phyloP scores from a whole-genome alignment of 108 stramenopile genomes.

The Thalassiosira profunda region DNA sequence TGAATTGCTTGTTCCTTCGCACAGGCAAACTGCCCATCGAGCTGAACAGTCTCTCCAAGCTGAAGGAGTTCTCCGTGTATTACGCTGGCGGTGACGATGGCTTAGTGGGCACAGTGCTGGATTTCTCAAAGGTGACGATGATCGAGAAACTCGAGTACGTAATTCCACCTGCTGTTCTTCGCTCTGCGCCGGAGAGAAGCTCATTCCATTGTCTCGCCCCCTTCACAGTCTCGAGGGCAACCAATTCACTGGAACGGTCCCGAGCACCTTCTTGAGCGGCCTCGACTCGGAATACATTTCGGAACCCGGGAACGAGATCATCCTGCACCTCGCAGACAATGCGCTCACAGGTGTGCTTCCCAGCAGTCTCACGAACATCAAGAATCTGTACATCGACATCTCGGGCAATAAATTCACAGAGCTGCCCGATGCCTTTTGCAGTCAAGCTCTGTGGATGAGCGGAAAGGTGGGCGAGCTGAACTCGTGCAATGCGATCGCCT shows the following conservation, averaged over 20 bases:
- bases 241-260: constrained; percentile 44
- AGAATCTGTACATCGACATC: constrained; percentile 49
- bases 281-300: constrained; percentile 33
- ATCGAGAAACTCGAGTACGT: constrained; percentile 42
- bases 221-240: constrained; percentile 48
- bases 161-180: neutral
- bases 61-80: constrained; percentile 46
- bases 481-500: constrained; percentile 77
- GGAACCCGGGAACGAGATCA: constrained; percentile 33
- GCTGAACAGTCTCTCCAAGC: constrained; percentile 37
- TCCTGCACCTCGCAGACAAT: constrained; percentile 63
- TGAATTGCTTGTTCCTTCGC: too few species aligned
- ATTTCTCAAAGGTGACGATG: constrained; percentile 33
- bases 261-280: constrained; percentile 44
- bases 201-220: too few species aligned
- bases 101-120: constrained; percentile 26
- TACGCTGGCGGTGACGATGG: constrained; percentile 19
- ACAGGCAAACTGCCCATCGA: constrained; percentile 46
- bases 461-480: constrained; percentile 56
- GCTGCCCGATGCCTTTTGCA: constrained; percentile 37
- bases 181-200: too few species aligned
- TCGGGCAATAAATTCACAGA: constrained; percentile 42
- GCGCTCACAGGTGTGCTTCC: constrained; percentile 64
- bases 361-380: constrained; percentile 24
- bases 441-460: constrained; percentile 46